These are phyloP conservation scores for Seminavis robusta DNA, from an alignment of 108 stramenopile genomes.

Conservation along the genomic window DNA sequence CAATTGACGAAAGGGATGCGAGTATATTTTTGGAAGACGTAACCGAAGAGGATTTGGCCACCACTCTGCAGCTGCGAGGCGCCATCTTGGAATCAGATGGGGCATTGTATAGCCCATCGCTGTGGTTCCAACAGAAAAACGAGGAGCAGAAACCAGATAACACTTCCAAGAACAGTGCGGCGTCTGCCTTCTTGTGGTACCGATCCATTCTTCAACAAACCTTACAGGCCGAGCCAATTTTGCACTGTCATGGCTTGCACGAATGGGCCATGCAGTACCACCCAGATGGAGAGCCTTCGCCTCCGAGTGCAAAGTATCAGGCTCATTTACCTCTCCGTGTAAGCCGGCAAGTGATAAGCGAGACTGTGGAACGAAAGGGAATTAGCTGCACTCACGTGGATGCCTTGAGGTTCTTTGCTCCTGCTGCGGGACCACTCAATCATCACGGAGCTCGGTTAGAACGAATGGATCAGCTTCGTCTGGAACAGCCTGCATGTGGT, in stretches of 20 bases:
- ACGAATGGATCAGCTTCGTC: conserved; percentile 51
- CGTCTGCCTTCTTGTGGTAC: conserved; percentile 70
- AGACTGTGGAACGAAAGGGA: conserved; percentile 78
- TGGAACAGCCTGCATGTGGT: conserved; percentile 64
- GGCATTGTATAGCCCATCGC: conserved; percentile 51
- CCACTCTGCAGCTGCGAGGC: conserved; percentile 47
- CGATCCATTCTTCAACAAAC: conserved; percentile 57
- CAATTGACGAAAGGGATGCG: background rate
- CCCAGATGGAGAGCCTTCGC: conserved; percentile 39
- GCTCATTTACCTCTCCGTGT: conserved; percentile 75
- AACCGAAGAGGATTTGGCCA: conserved; percentile 48
- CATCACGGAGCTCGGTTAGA: conserved; percentile 46
- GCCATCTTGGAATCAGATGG: conserved; percentile 23
- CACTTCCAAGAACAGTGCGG: conserved; percentile 3
- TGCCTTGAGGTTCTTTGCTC: conserved; percentile 91
- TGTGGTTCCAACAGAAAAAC: conserved; percentile 35
- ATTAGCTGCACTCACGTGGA: conserved; percentile 92
- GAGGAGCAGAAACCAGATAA: background rate
- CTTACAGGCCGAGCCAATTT: conserved; percentile 61
- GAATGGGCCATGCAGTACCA: conserved; percentile 98
- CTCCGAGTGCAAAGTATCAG: conserved; percentile 71
- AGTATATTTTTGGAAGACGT: conserved; percentile 75
- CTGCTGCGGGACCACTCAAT: conserved; percentile 76
- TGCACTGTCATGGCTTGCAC: conserved; percentile 92
- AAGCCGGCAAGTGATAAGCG: conserved; percentile 61